These are phyloP conservation scores for Penicillium ucsense DNA, from an alignment of 495 filamentous ascomycete genomes.

Conservation along the genomic window DNA sequence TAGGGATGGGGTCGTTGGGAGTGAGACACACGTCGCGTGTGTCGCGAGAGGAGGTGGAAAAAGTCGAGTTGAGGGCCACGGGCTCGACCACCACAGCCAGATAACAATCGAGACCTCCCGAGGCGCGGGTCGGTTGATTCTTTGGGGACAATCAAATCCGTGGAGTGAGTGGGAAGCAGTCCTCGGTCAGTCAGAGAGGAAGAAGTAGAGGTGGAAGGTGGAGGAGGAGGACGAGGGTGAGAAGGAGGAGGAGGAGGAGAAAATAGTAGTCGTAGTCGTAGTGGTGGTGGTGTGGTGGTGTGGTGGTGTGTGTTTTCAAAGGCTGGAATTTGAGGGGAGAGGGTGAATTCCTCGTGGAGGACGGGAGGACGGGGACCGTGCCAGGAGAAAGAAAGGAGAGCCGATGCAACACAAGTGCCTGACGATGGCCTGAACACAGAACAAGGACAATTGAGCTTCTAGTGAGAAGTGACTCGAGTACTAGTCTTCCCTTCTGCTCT, in stretches of 20 bases:
- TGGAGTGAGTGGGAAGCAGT: no score
- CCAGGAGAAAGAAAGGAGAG: not conserved
- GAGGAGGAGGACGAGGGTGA: not conserved
- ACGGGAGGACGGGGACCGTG: constrained; percentile 8
- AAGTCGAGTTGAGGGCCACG: no score
- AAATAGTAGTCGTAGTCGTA: not conserved
- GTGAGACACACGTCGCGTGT: not conserved
- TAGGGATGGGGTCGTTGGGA: not conserved
- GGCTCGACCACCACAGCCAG: no score
- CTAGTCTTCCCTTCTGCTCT: no score
- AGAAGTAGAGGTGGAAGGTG: not conserved
- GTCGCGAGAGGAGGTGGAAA: no score
- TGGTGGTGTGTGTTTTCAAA: not conserved
- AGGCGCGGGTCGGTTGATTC: no score
- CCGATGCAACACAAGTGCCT: not conserved
- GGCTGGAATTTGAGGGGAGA: constrained; percentile 13
- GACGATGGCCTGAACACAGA: not conserved
- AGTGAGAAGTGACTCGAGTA: no score
- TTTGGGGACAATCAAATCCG: no score
- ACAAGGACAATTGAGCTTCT: no score
- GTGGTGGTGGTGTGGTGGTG: not conserved
- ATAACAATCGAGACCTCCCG: no score
- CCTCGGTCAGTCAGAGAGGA: not conserved
- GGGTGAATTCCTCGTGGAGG: constrained; percentile 18
- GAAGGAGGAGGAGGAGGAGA: not conserved